phyloP scores from a whole-genome alignment of 179 eudicot genomes.

The Corrigiola litoralis region DNA sequence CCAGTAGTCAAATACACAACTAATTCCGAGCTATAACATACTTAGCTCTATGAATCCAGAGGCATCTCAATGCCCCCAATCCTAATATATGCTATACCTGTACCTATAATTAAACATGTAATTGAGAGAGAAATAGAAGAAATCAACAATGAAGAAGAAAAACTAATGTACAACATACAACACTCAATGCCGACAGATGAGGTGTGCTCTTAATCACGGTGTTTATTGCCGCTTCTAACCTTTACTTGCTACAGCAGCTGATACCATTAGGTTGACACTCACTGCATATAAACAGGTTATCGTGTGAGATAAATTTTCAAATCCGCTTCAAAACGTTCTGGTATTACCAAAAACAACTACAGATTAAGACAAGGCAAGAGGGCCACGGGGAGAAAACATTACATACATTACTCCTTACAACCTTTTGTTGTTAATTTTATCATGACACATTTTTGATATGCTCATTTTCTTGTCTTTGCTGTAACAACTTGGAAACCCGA shows the following conservation, averaged over 20 bases:
- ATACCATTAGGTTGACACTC: not conserved
- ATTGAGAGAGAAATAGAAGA: not conserved
- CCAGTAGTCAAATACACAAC: no score
- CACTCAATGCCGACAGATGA: not conserved
- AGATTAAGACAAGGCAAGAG: no score
- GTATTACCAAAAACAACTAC: no score
- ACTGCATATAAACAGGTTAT: constrained; percentile 6
- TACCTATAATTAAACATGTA: not conserved
- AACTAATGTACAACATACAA: constrained; percentile 26
- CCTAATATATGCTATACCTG: not conserved
- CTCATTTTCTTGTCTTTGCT: no score
- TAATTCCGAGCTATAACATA: not conserved
- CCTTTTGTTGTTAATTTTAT: no score
- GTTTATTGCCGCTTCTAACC: not conserved
- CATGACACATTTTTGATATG: no score
- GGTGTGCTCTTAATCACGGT: not conserved
- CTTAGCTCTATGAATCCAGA: not conserved
- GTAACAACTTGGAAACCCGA: not conserved
- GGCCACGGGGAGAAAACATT: no score
- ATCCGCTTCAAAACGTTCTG: not conserved
- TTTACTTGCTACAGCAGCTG: not conserved
- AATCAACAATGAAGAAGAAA: not conserved
- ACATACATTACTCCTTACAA: no score
- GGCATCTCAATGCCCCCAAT: not conserved
- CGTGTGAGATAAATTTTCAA: not conserved